phyloP scores from a whole-genome alignment of 2,329 filamentous ascomycete species.

The Fusarium dimerum region DNA sequence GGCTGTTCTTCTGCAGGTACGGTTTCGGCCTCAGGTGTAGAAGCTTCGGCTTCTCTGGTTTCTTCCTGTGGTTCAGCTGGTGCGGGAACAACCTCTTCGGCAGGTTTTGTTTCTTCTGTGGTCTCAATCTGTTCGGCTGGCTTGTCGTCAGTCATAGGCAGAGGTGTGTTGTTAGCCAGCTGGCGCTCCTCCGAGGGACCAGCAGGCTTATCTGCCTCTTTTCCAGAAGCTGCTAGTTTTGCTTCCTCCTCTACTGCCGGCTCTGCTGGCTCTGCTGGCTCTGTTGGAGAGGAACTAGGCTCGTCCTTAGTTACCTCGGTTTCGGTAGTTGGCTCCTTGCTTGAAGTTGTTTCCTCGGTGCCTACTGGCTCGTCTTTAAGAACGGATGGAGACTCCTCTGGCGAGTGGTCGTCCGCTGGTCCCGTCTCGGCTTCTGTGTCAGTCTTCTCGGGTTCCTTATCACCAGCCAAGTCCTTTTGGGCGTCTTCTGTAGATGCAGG shows the following conservation, averaged over 20 bases:
- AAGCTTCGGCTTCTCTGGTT: conserved; percentile 12
- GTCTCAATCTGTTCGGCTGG: conserved; percentile 21
- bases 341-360: conserved; percentile 1
- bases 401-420: conserved; percentile 2
- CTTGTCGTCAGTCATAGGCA: conserved; percentile 24
- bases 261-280: not conserved
- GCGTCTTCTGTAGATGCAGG: conserved; percentile 11
- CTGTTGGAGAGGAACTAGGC: not conserved
- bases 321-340: conserved; percentile 5
- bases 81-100: conserved; percentile 9
- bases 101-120: conserved; percentile 15
- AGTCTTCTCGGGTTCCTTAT: conserved; percentile 1
- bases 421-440: conserved; percentile 8
- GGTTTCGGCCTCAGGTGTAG: conserved; percentile 14
- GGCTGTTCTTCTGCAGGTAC: conserved; percentile 18
- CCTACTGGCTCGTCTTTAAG: conserved; percentile 3
- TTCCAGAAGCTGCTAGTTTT: conserved; percentile 2
- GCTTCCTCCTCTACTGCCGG: conserved; percentile 2
- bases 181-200: conserved; percentile 10
- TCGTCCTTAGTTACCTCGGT: not conserved
- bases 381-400: conserved; percentile 3
- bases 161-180: conserved; percentile 15
- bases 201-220: not conserved
- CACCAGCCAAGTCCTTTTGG: conserved; percentile 8
- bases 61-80: conserved; percentile 10